These are phyloP conservation scores for Gillenia trifoliata DNA, from an alignment of 306 rosid species.

Conservation along the genomic window DNA sequence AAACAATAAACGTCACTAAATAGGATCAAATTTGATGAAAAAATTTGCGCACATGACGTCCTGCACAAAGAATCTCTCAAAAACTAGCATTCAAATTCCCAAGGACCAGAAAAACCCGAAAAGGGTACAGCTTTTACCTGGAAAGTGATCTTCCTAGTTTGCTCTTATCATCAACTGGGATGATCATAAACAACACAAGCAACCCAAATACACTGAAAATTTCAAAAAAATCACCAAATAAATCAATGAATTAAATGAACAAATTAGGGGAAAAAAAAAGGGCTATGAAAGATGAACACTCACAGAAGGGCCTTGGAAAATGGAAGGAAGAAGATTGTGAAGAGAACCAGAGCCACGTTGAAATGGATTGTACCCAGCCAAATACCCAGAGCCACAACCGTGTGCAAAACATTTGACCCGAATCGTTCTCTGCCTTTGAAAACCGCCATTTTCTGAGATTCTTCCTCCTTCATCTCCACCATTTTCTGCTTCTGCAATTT, in stretches of 20 bases:
- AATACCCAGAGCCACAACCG: slow-evolving; percentile 41
- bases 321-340: slow-evolving; percentile 57
- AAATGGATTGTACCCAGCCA: slow-evolving; percentile 83
- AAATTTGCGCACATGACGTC: not conserved
- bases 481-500: slow-evolving; percentile 1
- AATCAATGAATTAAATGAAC: not conserved
- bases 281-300: slow-evolving; percentile 1
- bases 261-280: not conserved
- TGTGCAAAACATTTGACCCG: slow-evolving; percentile 16
- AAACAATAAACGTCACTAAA: not conserved
- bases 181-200: slow-evolving; percentile 42
- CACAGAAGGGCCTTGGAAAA: slow-evolving; percentile 55
- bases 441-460: slow-evolving; percentile 17
- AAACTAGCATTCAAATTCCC: not conserved
- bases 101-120: not conserved
- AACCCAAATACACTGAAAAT: slow-evolving; percentile 56
- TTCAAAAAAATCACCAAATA: not conserved
- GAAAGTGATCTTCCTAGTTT: slow-evolving; percentile 52
- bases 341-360: slow-evolving; percentile 36
- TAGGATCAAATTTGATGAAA: not conserved
- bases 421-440: slow-evolving; percentile 33
- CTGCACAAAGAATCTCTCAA: no score
- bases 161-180: slow-evolving; percentile 56
- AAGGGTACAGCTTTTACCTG: slow-evolving; percentile 30
- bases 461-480: not conserved